Base-by-base conservation (phyloP, 2,329 filamentous ascomycete species). In the Myriosclerotinia curreyana region DNA sequence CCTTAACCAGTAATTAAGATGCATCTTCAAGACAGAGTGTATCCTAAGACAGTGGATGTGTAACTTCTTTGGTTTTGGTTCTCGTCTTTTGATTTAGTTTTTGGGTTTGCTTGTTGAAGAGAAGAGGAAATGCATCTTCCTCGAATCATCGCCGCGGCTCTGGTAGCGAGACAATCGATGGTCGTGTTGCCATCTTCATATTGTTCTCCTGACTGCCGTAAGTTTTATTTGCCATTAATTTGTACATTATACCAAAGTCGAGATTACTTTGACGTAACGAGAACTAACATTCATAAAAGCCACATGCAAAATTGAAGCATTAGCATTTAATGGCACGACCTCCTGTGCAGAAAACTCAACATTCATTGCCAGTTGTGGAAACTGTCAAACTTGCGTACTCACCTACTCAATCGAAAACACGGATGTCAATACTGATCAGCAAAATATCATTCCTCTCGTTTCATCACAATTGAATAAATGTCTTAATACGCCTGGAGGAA, bases 141-240 rank as follows among this genome's bases (percentile, higher is more conserved):
- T 42, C 64, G 60, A 66, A 54, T 66, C n/a, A 42, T 70, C 15
- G 66, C 61, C 51, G 68, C 63, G 61, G 48, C 65, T 22, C 55
- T 70, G 60, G 65, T 60, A 40, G 62, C 62, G 25, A 66, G 69
- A 56, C 69, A 70, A 63, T 36, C 40, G 17, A 28, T n/a, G 15
- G 36, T 52, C 4, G 52, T 71, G 8, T 34, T 71, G 38, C 71
- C 71, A 8, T 49, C 54, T 1, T 20, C 59, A 6, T 71, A 69
- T 54, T 73, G 71, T 64, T 52, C 67, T 63, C 70, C 71, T 25
- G 48, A 68, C 50, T 73, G 71, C 65, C 70, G 70, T 73, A 54
- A 69, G 70, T 69, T 46, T 15, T 11, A 22, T 44, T 9, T 44
- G 20, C 15, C 15, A 34, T 44, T 15, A 22, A 11, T 25, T 15